Evolutionary conservation across 768 basidiomycete species (phyloP).

Genomic region (Daedaleopsis nitida): DNA sequence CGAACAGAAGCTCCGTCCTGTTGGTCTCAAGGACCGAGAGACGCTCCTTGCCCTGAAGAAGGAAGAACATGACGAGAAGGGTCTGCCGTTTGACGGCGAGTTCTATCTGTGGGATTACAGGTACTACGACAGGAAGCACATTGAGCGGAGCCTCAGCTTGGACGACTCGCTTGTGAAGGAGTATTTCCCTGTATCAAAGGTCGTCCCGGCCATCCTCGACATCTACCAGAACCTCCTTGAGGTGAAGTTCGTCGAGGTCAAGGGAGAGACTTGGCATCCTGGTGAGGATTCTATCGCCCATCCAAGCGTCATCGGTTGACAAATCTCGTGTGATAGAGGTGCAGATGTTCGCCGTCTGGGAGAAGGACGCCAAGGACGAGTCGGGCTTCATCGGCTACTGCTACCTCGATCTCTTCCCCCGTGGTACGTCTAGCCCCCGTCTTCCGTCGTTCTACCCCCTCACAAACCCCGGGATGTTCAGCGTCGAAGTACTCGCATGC

Average conservation of each 20-base stretch:
- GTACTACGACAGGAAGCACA: constrained; percentile 66
- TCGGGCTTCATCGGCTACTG: constrained; percentile 82
- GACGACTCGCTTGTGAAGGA: constrained; percentile 84
- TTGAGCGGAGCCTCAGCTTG: constrained; percentile 66
- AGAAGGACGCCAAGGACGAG: constrained; percentile 68
- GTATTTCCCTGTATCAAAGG: constrained; percentile 84
- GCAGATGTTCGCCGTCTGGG: constrained; percentile 85
- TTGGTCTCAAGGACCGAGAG: constrained; percentile 67
- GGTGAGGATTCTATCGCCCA: constrained; percentile 42
- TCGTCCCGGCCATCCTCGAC: constrained; percentile 78
- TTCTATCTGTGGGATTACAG: constrained; percentile 89
- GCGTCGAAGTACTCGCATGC: constrained; percentile 85
- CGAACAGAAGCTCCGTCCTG: constrained; percentile 68
- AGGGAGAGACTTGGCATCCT: constrained; percentile 78
- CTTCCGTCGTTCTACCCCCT: background rate
- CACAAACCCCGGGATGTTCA: constrained; percentile 26
- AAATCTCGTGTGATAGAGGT: constrained; percentile 52
- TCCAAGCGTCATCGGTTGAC: background rate
- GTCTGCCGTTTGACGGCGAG: constrained; percentile 65
- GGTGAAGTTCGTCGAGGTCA: constrained; percentile 61
- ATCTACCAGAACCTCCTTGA: constrained; percentile 85
- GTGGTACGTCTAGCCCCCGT: constrained; percentile 49
- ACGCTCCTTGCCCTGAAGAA: constrained; percentile 73
- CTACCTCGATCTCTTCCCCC: constrained; percentile 87
- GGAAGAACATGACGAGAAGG: constrained; percentile 64